These are phyloP conservation scores for Polychaeton citri DNA, from an alignment of 2,329 filamentous ascomycete species.

Conservation along the genomic window DNA sequence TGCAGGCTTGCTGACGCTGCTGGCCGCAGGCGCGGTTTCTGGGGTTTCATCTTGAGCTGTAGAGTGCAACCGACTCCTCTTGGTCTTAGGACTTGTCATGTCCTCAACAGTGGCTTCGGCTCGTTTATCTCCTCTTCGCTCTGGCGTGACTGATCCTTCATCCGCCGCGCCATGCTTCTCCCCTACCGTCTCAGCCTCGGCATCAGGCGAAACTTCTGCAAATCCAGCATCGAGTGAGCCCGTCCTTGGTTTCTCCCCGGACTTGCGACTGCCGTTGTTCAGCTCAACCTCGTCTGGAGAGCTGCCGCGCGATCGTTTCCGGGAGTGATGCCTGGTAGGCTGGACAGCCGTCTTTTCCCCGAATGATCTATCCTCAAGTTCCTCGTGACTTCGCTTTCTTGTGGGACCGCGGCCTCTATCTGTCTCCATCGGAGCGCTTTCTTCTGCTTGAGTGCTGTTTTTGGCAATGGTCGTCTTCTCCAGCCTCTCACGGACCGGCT, in stretches of 20 bases:
- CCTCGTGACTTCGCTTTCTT: slow-evolving; percentile 34
- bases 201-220: slow-evolving; percentile 1
- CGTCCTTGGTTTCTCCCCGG: slow-evolving; percentile 17
- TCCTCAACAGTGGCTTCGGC: slow-evolving; percentile 9
- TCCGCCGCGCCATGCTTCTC: slow-evolving; percentile 15
- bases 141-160: slow-evolving; percentile 9
- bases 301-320: slow-evolving; percentile 36
- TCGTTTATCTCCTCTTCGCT: slow-evolving; percentile 6
- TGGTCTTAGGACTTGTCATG: slow-evolving; percentile 34
- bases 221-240: slow-evolving; percentile 6
- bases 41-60: slow-evolving; percentile 13
- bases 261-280: slow-evolving; percentile 19
- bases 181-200: slow-evolving; percentile 4
- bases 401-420: slow-evolving; percentile 16
- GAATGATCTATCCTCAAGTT: slow-evolving; percentile 22
- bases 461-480: slow-evolving; percentile 47
- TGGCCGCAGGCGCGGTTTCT: slow-evolving; percentile 6
- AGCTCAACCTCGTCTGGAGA: slow-evolving; percentile 21
- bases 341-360: slow-evolving; percentile 20
- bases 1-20: too few species aligned
- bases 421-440: slow-evolving; percentile 3
- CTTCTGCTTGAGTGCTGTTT: slow-evolving; percentile 6
- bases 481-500: slow-evolving; percentile 46
- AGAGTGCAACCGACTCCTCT: slow-evolving; percentile 27
- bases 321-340: slow-evolving; percentile 26